Percentiles rank a stretch among this genome's conserved stretches.
phyloP scores from a whole-genome alignment of 148 eudicot species.

The Rhododendron kiyosumense region DNA sequence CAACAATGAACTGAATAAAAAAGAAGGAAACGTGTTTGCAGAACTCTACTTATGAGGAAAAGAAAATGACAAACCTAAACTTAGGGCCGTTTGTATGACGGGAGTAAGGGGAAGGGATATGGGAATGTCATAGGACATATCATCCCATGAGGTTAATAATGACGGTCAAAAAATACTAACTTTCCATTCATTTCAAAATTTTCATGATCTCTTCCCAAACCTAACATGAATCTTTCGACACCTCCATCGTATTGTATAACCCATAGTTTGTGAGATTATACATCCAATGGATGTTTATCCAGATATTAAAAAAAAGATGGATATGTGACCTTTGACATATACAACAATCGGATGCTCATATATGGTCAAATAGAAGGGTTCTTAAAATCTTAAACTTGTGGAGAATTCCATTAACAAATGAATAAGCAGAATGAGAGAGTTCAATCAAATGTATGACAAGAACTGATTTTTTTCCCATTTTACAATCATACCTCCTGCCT shows the following conservation, averaged over 20 bases:
- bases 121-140: not conserved
- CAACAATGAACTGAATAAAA: not conserved
- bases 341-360: not conserved
- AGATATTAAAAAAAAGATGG: not conserved
- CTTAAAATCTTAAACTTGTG: not conserved
- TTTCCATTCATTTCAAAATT: not conserved
- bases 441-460: not conserved
- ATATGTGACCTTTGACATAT: not conserved
- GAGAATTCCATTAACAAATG: not conserved
- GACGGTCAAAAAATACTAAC: not conserved
- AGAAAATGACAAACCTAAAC: not conserved
- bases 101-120: not conserved
- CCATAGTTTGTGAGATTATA: not conserved
- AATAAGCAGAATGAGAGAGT: not conserved
- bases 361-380: not conserved
- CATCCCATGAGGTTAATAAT: not conserved
- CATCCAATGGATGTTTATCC: not conserved
- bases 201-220: not conserved
- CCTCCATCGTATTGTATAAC: not conserved
- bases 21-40: not conserved
- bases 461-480: not conserved
- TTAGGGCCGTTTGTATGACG: not conserved
- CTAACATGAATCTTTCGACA: not conserved
- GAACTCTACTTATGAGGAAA: not conserved
- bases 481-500: not conserved